Percentiles rank a stretch among this genome's conserved stretches.
phyloP scores from a whole-genome alignment of 2,329 filamentous ascomycete genomes.

The Pochonia chlamydosporia region DNA sequence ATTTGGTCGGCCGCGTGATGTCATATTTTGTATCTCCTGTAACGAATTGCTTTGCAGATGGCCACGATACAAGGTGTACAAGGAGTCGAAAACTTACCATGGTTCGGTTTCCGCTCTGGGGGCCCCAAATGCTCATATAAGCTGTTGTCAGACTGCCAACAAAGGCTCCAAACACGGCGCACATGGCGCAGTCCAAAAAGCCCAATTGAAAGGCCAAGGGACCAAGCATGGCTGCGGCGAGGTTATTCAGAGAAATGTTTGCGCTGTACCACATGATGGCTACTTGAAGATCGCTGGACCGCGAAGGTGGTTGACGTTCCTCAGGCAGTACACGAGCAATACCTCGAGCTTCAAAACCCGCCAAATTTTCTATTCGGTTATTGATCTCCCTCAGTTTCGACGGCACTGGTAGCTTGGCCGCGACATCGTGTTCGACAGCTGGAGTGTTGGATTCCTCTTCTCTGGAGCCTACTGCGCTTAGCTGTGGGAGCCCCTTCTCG shows the following conservation, averaged over 20 bases:
- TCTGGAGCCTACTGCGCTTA: neutral
- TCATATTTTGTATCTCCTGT: no score
- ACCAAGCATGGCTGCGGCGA: conserved; percentile 65
- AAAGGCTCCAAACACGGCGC: conserved; percentile 70
- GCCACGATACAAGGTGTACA: neutral
- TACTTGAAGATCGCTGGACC: conserved; percentile 30
- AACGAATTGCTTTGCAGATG: no score
- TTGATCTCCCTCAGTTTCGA: conserved; percentile 13
- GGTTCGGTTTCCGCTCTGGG: conserved; percentile 67
- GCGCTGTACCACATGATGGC: conserved; percentile 38
- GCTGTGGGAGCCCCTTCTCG: neutral
- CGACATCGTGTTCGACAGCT: neutral
- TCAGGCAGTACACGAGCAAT: conserved; percentile 31
- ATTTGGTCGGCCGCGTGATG: no score
- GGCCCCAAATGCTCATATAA: conserved; percentile 74
- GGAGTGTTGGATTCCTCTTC: neutral
- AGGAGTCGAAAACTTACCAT: conserved; percentile 43
- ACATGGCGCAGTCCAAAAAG: conserved; percentile 66
- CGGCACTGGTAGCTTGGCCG: conserved; percentile 1
- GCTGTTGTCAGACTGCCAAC: conserved; percentile 67
- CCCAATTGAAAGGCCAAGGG: conserved; percentile 64
- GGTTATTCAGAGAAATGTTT: conserved; percentile 38
- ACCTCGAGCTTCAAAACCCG: conserved; percentile 33
- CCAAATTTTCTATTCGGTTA: conserved; percentile 22
- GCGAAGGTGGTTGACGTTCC: conserved; percentile 27